phyloP scores from a whole-genome alignment of 202 grass and related monocot species.

The Alloteropsis angusta region DNA sequence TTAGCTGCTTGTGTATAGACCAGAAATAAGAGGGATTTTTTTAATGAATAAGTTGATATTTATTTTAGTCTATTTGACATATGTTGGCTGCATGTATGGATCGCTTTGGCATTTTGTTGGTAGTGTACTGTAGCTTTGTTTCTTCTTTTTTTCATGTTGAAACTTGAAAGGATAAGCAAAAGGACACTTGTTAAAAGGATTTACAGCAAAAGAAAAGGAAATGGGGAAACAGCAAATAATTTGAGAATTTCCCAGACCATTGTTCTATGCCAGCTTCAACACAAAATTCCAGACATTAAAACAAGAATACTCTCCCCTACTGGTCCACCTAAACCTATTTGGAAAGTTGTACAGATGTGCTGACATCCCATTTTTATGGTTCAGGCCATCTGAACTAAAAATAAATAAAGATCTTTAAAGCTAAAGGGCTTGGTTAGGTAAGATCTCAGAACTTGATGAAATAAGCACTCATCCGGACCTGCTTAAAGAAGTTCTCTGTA shows the following conservation, averaged over 20 bases:
- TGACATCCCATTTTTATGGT: neutral
- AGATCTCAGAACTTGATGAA: neutral
- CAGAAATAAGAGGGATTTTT: neutral
- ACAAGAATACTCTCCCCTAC: neutral
- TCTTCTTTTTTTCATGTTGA: neutral
- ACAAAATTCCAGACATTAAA: neutral
- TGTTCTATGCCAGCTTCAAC: neutral
- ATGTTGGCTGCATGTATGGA: neutral
- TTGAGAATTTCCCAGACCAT: neutral
- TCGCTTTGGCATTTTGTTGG: neutral
- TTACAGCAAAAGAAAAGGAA: neutral
- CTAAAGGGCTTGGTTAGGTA: neutral
- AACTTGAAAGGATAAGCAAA: neutral
- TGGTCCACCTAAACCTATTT: slow-evolving; percentile 1
- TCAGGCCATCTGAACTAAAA: neutral
- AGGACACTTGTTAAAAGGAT: neutral
- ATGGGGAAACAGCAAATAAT: neutral
- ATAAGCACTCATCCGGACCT: too few species aligned
- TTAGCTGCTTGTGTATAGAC: slow-evolving; percentile 3
- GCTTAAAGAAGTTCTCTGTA: neutral
- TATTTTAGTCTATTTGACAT: neutral
- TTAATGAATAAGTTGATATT: neutral
- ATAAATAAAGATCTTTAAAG: neutral
- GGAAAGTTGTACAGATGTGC: neutral
- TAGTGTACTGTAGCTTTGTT: neutral